These are phyloP conservation scores for Venturia pyrina DNA, from an alignment of 2,329 filamentous ascomycete genomes.

Conservation along the genomic window DNA sequence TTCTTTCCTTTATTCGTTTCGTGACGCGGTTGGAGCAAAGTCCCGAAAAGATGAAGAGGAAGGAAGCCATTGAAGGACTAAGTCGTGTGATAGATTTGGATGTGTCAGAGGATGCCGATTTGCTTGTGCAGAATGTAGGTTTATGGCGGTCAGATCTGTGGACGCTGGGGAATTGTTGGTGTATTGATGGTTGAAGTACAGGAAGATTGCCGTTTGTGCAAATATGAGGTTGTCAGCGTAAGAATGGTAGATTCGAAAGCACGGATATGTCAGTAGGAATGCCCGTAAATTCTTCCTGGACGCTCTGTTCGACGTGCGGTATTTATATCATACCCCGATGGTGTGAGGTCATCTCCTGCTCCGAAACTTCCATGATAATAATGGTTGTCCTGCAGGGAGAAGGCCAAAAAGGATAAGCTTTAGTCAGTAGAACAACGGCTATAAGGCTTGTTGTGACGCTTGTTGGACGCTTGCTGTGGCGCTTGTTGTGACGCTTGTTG, in stretches of 20 bases:
- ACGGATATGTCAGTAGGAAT: neutral
- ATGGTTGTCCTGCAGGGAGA: neutral
- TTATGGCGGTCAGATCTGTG: neutral
- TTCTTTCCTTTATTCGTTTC: conserved; percentile 10
- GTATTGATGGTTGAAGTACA: neutral
- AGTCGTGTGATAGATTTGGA: neutral
- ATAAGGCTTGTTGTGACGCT: neutral
- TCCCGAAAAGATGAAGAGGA: conserved; percentile 13
- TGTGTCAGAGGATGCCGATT: neutral
- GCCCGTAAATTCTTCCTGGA: neutral
- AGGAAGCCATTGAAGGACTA: conserved; percentile 13
- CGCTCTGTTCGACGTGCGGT: neutral
- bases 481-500: too few relatives aligned
- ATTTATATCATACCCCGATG: neutral
- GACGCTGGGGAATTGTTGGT: neutral
- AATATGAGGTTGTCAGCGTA: neutral
- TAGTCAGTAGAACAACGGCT: neutral
- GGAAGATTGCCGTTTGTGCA: neutral
- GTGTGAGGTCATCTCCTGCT: neutral
- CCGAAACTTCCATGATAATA: neutral
- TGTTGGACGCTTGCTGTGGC: neutral
- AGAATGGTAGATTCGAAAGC: neutral
- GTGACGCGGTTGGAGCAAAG: conserved; percentile 12
- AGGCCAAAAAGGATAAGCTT: neutral
- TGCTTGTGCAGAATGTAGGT: neutral